These are phyloP conservation scores for Paraconiothyrium brasiliense DNA, from an alignment of 2,329 filamentous ascomycete genomes.

Conservation along the genomic window DNA sequence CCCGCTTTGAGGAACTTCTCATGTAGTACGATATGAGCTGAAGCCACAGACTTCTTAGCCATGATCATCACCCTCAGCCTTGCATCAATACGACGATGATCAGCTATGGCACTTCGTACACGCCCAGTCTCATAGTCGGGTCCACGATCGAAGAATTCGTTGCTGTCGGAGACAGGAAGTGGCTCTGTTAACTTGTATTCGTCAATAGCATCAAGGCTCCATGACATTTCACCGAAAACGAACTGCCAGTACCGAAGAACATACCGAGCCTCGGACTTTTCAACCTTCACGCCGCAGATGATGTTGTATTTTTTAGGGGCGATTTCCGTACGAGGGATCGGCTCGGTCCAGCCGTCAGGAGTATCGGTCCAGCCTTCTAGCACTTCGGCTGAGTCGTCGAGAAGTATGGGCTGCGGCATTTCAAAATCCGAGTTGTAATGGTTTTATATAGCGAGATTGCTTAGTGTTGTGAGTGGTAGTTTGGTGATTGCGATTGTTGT, in stretches of 20 bases:
- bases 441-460: too few species aligned
- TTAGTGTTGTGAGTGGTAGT: background rate
- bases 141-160: background rate
- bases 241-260: background rate
- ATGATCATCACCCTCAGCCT: background rate
- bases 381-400: background rate
- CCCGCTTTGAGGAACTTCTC: background rate
- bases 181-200: background rate
- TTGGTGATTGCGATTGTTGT: background rate
- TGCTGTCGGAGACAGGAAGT: background rate
- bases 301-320: background rate
- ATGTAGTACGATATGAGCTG: background rate
- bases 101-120: background rate
- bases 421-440: background rate
- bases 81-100: background rate
- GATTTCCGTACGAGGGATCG: too few species aligned
- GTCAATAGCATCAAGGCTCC: background rate
- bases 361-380: background rate
- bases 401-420: background rate
- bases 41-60: background rate
- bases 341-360: background rate
- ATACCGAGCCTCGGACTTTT: background rate
- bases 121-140: background rate
- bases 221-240: background rate
- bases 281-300: background rate